phyloP scores from a whole-genome alignment of 2,329 filamentous ascomycete species.

The Diaporthe aspalathi region DNA sequence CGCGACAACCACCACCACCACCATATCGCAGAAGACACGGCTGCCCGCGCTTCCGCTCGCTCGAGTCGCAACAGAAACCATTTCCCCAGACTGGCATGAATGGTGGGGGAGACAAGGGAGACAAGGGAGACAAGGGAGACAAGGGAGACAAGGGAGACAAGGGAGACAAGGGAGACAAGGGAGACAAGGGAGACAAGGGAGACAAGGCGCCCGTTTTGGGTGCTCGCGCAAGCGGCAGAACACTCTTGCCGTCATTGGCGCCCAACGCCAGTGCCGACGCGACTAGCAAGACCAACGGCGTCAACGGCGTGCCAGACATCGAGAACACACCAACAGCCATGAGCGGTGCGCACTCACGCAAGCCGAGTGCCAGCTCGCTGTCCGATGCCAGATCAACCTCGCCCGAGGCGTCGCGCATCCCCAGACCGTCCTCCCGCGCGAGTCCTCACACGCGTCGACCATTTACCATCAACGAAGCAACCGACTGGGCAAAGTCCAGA shows the following conservation, averaged over 20 bases:
- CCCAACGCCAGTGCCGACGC: slow-evolving; percentile 42
- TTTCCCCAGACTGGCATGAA: slow-evolving; percentile 41
- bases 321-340: slow-evolving; percentile 26
- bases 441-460: slow-evolving; percentile 44
- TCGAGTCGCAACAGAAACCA: slow-evolving; percentile 31
- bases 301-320: slow-evolving; percentile 31
- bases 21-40: slow-evolving; percentile 33
- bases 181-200: slow-evolving; percentile 40
- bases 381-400: slow-evolving; percentile 41
- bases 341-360: slow-evolving; percentile 39
- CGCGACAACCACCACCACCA: slow-evolving; percentile 29
- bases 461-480: slow-evolving; percentile 57
- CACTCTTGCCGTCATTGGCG: slow-evolving; percentile 50
- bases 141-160: too few relatives aligned
- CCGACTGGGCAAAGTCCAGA: slow-evolving; percentile 51
- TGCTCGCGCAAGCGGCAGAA: slow-evolving; percentile 43
- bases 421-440: slow-evolving; percentile 42
- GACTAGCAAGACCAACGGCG: slow-evolving; percentile 41
- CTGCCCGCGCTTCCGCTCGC: slow-evolving; percentile 24
- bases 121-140: too few relatives aligned
- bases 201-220: slow-evolving; percentile 38
- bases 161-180: too few relatives aligned
- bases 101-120: slow-evolving; percentile 43
- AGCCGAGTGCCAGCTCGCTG: slow-evolving; percentile 43
- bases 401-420: slow-evolving; percentile 46